phyloP scores from a whole-genome alignment of 108 stramenopile genomes.

The Fistulifera pelliculosa region DNA sequence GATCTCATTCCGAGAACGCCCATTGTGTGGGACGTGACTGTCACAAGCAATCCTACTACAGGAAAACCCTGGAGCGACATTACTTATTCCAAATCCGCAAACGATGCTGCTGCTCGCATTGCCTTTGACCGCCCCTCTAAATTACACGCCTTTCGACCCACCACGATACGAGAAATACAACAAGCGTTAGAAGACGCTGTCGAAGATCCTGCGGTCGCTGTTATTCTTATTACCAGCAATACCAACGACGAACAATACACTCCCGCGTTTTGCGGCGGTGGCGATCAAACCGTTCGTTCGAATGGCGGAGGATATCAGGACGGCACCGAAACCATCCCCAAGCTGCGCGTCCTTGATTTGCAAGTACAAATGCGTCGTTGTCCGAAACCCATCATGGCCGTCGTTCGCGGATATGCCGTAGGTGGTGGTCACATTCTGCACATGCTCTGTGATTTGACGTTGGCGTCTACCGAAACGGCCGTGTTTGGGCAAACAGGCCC shows the following conservation, averaged over 20 bases:
- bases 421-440: constrained; percentile 95
- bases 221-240: constrained; percentile 73
- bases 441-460: constrained; percentile 87
- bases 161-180: constrained; percentile 86
- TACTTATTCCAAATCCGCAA: constrained; percentile 59
- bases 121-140: constrained; percentile 83
- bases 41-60: neutral
- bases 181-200: constrained; percentile 71
- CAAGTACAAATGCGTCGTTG: constrained; percentile 91
- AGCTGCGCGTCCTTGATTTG: constrained; percentile 77
- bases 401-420: constrained; percentile 89
- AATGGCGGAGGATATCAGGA: constrained; percentile 85
- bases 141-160: constrained; percentile 90
- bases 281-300: constrained; percentile 82
- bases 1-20: constrained; percentile 51
- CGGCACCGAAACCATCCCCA: constrained; percentile 71
- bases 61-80: constrained; percentile 50
- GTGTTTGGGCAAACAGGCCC: constrained; percentile 93
- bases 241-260: constrained; percentile 37
- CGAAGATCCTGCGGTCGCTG: constrained; percentile 69
- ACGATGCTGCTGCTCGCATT: constrained; percentile 65
- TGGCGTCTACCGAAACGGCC: constrained; percentile 62
- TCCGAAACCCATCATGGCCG: constrained; percentile 92
- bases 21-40: constrained; percentile 46
- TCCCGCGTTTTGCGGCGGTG: constrained; percentile 90